Percentiles rank a stretch among this genome's conserved stretches.
Evolutionary conservation across 176 grass and related monocot genomes (phyloP).

Genomic region (Carex cristatella): DNA sequence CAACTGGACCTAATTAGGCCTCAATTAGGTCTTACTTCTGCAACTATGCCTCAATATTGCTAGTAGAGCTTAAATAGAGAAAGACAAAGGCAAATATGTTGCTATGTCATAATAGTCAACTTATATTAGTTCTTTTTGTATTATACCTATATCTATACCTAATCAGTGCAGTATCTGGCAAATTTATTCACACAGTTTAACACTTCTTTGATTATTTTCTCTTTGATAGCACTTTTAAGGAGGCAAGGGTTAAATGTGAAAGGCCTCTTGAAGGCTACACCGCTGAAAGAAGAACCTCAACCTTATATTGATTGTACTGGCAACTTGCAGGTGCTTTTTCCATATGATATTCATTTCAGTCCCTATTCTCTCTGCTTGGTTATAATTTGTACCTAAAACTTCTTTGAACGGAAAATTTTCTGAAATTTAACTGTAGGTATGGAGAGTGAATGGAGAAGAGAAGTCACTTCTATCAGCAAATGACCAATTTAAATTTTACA

Average conservation of each 20-base stretch:
- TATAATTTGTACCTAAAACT: neutral
- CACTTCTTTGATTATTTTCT: constrained; percentile 17
- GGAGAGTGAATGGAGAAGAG: constrained; percentile 75
- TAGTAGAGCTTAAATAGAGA: neutral
- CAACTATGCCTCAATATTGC: neutral
- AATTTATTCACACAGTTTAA: neutral
- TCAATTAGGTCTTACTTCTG: neutral
- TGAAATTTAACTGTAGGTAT: constrained; percentile 47
- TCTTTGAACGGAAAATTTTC: neutral
- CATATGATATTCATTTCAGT: neutral
- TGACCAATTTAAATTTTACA: constrained; percentile 97
- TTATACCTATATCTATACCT: neutral
- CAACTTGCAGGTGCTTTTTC: constrained; percentile 70
- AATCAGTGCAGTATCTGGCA: neutral
- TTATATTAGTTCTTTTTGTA: neutral
- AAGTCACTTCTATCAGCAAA: constrained; percentile 77
- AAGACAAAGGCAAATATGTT: neutral
- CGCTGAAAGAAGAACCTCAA: constrained; percentile 83
- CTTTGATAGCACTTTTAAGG: constrained; percentile 74
- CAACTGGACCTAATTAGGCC: neutral
- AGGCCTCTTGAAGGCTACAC: constrained; percentile 66
- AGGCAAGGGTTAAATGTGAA: constrained; percentile 93
- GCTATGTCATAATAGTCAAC: neutral
- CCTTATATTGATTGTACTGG: constrained; percentile 98
- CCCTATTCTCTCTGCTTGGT: neutral